These are phyloP conservation scores for Eucalyptus erythrocorys DNA, from an alignment of 345 rosid genomes.

Conservation along the genomic window DNA sequence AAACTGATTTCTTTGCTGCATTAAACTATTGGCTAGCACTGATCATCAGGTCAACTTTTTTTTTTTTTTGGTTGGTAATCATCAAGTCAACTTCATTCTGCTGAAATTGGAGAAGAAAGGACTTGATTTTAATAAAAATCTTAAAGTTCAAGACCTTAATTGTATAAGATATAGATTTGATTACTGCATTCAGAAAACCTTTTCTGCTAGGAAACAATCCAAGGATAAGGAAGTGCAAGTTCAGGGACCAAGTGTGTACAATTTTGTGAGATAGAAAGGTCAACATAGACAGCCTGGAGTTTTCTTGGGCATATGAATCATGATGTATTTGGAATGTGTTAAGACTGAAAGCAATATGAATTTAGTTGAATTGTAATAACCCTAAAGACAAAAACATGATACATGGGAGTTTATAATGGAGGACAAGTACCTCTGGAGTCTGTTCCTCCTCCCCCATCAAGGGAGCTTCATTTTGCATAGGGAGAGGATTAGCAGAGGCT, in stretches of 20 bases:
- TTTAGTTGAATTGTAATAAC: background rate
- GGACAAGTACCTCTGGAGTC: constrained; percentile 19
- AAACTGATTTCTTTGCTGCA: background rate
- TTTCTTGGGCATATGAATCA: background rate
- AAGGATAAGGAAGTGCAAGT: background rate
- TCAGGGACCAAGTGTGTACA: background rate
- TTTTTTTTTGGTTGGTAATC: no score
- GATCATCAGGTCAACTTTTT: background rate
- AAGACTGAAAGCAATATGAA: background rate
- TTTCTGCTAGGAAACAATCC: background rate
- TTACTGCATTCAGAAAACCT: background rate
- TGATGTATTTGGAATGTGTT: background rate
- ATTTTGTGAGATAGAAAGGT: background rate
- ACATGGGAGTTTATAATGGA: background rate
- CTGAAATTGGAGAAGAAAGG: background rate
- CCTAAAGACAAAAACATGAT: background rate
- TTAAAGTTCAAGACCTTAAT: background rate
- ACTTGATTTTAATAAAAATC: background rate
- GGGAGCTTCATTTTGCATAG: constrained; percentile 16
- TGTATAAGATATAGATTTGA: background rate
- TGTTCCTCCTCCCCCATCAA: constrained; percentile 35
- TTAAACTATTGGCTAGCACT: background rate
- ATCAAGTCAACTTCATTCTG: background rate
- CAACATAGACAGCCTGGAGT: background rate
- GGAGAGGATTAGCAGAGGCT: constrained; percentile 6